Evolutionary conservation across 257 asterid species (phyloP), one percentile per base, ranked within the genome.

Genomic region (Lycium ferocissimum): DNA sequence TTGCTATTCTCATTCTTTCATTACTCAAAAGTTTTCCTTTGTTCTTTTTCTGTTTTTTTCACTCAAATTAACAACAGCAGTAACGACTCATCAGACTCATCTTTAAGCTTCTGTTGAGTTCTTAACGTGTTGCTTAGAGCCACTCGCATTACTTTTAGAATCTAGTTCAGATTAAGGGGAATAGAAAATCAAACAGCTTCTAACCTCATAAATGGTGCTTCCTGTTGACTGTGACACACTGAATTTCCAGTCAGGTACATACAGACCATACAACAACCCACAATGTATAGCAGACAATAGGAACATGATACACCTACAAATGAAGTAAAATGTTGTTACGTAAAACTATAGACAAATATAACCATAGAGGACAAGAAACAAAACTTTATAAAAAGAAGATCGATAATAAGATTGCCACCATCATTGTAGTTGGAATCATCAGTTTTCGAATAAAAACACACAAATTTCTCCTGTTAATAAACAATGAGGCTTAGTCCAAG

Each of bases 231-330:
- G 88, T 66, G 47, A 83, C 83, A 58, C 87, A 78, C 85, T 81
- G 86, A 93, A 90, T 83, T 90, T 89, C 97, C 98, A 95, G 85
- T 94, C 92, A 2, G 98, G 97, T 59, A 95, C 94, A 84, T 91
- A 92, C 85, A 95, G 65, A 65, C 98, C 98, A 78, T 94, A 91
- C 51, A 91, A 85, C 66, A 94, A 66, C 58, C 96, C 96, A 83
- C 89, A 58, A 87, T 95, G 89, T 80, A 89, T 75, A 54, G 89
- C 91, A 86, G 86, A 89, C 66, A 95, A 84, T 87, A 85, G 58
- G 58, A 94, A 79, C 66, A 85, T 80, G 86, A 88, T 82, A 71
- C 84, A 86, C 99, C 99, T 95, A 86, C 86, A 90, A 78, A 79
- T 53, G 45, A 84, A 38, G 83, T 86, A 73, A 72, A 61, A 82